phyloP scores from a whole-genome alignment of 2,329 filamentous ascomycete species.

The Dactylellina leptospora region DNA sequence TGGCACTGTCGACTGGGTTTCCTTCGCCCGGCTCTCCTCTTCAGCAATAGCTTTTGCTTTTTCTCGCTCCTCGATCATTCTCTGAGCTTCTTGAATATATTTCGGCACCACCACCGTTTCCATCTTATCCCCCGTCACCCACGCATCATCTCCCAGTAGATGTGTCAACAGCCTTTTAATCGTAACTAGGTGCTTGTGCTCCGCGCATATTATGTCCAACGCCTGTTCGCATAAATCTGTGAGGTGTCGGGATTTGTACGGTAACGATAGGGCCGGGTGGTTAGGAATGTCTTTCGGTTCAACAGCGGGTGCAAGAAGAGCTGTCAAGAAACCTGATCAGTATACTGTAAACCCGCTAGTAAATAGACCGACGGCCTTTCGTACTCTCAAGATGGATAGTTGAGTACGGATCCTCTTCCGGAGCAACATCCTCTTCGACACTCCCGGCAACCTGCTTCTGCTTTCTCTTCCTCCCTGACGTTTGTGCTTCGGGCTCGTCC shows the following conservation, averaged over 20 bases:
- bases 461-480: constrained; percentile 50
- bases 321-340: constrained; percentile 62
- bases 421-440: constrained; percentile 57
- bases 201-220: constrained; percentile 75
- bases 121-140: constrained; percentile 63
- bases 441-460: constrained; percentile 33
- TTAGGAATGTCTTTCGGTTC: constrained; percentile 76
- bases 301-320: constrained; percentile 77
- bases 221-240: constrained; percentile 75
- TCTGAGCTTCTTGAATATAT: constrained; percentile 54
- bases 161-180: constrained; percentile 77
- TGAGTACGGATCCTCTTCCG: constrained; percentile 78
- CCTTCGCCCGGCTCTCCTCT: constrained; percentile 19
- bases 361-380: neutral
- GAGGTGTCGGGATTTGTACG: constrained; percentile 77
- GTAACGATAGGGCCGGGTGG: constrained; percentile 77
- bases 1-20: constrained; percentile 41
- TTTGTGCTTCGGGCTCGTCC: constrained; percentile 43
- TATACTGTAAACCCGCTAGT: neutral
- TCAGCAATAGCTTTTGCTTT: constrained; percentile 9
- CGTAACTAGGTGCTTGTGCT: constrained; percentile 76
- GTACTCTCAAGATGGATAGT: constrained; percentile 75
- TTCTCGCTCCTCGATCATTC: constrained; percentile 45
- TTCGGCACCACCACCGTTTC: constrained; percentile 60
- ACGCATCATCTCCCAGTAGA: constrained; percentile 77